phyloP scores from a whole-genome alignment of 805 yeast genomes.

The Barnettozyma siamensis region DNA sequence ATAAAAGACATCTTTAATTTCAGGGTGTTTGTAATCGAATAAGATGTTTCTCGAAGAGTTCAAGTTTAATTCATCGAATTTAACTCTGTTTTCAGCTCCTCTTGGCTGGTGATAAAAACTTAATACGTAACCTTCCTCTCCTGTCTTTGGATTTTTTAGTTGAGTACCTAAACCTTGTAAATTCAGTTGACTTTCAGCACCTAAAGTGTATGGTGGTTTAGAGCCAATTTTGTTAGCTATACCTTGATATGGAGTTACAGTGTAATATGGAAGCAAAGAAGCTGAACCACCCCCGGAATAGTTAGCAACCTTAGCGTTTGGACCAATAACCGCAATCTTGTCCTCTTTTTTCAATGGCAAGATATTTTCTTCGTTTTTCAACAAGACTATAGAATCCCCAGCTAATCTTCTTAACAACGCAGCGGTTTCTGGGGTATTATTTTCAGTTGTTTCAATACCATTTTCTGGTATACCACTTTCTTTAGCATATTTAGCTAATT shows the following conservation, averaged over 20 bases:
- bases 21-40: constrained; percentile 27
- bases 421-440: constrained; percentile 43
- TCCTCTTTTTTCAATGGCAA: constrained; percentile 42
- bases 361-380: constrained; percentile 44
- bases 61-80: constrained; percentile 26
- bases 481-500: constrained; percentile 40
- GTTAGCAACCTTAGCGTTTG: constrained; percentile 45
- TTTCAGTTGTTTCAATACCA: constrained; percentile 24
- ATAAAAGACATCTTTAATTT: constrained; percentile 29
- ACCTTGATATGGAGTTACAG: constrained; percentile 45
- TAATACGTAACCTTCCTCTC: constrained; percentile 22
- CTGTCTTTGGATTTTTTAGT: constrained; percentile 19
- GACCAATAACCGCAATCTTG: constrained; percentile 50
- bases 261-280: constrained; percentile 41
- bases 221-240: constrained; percentile 28
- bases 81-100: constrained; percentile 18
- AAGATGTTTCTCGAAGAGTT: constrained; percentile 18
- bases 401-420: constrained; percentile 39
- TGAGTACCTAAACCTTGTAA: constrained; percentile 31
- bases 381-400: constrained; percentile 46
- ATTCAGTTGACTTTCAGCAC: constrained; percentile 31
- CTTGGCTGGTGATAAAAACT: constrained; percentile 24
- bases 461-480: constrained; percentile 31
- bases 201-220: constrained; percentile 28
- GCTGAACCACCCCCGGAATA: constrained; percentile 65